phyloP scores from a whole-genome alignment of 208 protist genomes.

The Kentomonas sorsogonicus region DNA sequence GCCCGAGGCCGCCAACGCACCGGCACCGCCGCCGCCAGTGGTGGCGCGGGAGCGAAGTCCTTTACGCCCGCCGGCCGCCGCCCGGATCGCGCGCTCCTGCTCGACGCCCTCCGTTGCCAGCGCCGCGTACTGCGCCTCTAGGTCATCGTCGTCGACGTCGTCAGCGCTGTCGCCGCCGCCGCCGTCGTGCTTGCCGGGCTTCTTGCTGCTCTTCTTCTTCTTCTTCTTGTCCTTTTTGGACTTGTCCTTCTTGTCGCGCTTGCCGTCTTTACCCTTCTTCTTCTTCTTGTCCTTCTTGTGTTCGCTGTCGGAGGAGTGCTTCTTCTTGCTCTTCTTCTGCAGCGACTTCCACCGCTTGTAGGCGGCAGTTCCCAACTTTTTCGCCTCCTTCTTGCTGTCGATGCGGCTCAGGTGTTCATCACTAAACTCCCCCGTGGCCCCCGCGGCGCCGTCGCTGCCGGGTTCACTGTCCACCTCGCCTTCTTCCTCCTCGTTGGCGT shows the following conservation, averaged over 20 bases:
- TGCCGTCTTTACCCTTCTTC: conserved; percentile 15
- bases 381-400: conserved; percentile 42
- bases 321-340: conserved; percentile 24
- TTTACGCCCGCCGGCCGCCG: conserved; percentile 11
- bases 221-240: conserved; percentile 16
- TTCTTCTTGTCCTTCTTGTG: conserved; percentile 19
- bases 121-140: conserved; percentile 5
- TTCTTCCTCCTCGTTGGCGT: not conserved
- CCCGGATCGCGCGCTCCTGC: too few species aligned
- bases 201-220: conserved; percentile 13
- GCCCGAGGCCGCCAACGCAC: too few species aligned
- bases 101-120: conserved; percentile 3
- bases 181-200: not conserved
- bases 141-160: conserved; percentile 5
- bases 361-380: conserved; percentile 35
- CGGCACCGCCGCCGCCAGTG: conserved; percentile 13
- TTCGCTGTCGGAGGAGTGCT: conserved; percentile 12
- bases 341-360: conserved; percentile 83
- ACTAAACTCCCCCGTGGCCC: conserved; percentile 23
- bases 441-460: not conserved
- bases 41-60: conserved; percentile 10
- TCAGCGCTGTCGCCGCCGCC: conserved; percentile 7
- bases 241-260: conserved; percentile 15
- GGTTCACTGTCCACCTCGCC: not conserved
- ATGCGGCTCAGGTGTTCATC: conserved; percentile 32